Conservation (phyloP, 345 rosid genomes). For the Nasturtium officinale region DNA sequence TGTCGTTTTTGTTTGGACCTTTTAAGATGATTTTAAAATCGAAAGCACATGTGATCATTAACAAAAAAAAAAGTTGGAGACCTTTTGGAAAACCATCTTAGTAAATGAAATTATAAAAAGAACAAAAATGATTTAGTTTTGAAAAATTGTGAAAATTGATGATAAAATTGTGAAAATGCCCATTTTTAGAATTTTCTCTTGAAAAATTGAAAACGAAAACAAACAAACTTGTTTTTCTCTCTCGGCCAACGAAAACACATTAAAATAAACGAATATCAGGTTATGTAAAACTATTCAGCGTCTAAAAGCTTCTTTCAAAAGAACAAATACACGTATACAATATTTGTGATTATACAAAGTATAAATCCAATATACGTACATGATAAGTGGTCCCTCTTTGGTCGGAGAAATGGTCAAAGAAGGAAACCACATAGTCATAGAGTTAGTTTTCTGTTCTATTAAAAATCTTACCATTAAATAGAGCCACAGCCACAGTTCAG, state of each 20-base stretch:
- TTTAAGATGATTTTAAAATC: neutral
- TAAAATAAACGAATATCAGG: neutral
- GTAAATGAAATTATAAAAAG: too few relatives aligned
- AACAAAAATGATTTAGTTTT: too few relatives aligned
- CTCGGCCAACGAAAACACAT: neutral
- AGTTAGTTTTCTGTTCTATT: neutral
- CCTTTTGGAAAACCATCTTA: too few relatives aligned
- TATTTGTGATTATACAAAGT: neutral
- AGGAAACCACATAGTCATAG: neutral
- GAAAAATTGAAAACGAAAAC: too few relatives aligned
- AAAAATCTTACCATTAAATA: neutral
- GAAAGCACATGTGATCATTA: neutral
- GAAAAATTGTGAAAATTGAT: too few relatives aligned
- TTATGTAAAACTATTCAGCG: too few relatives aligned
- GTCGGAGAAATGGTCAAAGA: slow-evolving; percentile 26
- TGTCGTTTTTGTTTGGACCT: neutral
- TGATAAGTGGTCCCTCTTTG: slow-evolving; percentile 22
- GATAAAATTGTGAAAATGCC: too few relatives aligned
- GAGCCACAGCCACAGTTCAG: neutral
- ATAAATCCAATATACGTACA: neutral
- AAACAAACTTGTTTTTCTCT: too few relatives aligned
- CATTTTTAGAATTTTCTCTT: too few relatives aligned
- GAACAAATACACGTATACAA: too few relatives aligned
- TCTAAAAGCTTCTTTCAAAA: too few relatives aligned
- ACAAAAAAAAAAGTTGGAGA: too few relatives aligned